These are phyloP conservation scores for Adansonia gregorii DNA, from an alignment of 441 rosid species.

Conservation along the genomic window DNA sequence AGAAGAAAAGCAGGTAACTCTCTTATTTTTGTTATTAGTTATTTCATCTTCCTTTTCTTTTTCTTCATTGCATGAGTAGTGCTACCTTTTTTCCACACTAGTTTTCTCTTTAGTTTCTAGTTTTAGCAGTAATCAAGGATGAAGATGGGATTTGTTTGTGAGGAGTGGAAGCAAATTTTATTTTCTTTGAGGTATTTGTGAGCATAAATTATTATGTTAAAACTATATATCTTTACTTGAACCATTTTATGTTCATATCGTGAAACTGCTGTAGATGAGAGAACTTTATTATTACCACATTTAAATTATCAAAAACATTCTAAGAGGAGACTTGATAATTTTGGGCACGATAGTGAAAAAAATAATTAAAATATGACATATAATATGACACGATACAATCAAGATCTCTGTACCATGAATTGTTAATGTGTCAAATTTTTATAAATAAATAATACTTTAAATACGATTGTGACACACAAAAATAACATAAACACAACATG, in stretches of 20 bases:
- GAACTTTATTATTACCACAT: background rate
- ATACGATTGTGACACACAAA: too few species aligned
- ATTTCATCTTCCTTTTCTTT: background rate
- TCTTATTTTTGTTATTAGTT: conserved; percentile 19
- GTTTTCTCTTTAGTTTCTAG: background rate
- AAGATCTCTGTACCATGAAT: too few species aligned
- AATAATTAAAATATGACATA: too few species aligned
- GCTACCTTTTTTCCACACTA: background rate
- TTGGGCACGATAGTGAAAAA: too few species aligned
- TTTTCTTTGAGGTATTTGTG: conserved; percentile 3
- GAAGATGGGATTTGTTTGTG: conserved; percentile 1
- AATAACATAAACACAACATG: too few species aligned
- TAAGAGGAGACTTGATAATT: background rate
- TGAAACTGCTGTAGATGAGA: conserved; percentile 7
- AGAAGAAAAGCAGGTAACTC: conserved; percentile 76
- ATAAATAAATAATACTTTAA: too few species aligned
- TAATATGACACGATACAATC: too few species aligned
- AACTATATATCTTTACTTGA: background rate
- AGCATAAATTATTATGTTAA: background rate
- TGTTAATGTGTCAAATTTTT: too few species aligned
- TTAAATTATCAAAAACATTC: background rate
- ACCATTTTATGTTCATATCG: background rate
- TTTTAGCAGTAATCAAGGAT: background rate
- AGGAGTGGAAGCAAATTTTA: background rate
- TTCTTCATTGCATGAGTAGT: conserved; percentile 1